phyloP scores from a whole-genome alignment of 2,329 filamentous ascomycete species.

The Bipolaris zeicola region DNA sequence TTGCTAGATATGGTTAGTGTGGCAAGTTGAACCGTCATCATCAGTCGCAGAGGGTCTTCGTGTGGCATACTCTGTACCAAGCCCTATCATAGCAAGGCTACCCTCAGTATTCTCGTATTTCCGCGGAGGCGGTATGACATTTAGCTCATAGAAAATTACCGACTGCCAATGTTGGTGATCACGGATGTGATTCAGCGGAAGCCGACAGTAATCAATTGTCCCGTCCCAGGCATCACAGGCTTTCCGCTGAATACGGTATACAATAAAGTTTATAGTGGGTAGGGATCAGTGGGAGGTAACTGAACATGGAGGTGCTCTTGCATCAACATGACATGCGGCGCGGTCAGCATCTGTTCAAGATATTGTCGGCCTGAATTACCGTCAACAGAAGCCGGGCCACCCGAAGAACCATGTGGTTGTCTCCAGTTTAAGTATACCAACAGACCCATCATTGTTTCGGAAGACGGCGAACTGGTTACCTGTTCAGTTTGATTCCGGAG shows the following conservation, averaged over 20 bases:
- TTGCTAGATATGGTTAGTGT: background rate
- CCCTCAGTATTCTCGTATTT: background rate
- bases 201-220: background rate
- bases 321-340: background rate
- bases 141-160: background rate
- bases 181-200: background rate
- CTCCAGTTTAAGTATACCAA: background rate
- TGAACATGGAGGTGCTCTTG: background rate
- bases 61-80: no score
- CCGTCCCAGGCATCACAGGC: background rate
- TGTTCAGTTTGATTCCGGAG: background rate
- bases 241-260: background rate
- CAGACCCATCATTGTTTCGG: background rate
- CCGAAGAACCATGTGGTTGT: background rate
- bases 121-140: background rate
- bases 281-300: background rate
- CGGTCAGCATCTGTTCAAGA: background rate
- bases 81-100: background rate
- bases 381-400: background rate
- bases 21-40: background rate
- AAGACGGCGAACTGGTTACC: background rate
- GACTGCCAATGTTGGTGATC: background rate
- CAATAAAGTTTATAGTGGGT: background rate
- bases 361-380: background rate
- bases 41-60: no score